Evolutionary conservation across 768 basidiomycete species (phyloP), one percentile per base, ranked within the genome.

Genomic region (Suillus variegatus): DNA sequence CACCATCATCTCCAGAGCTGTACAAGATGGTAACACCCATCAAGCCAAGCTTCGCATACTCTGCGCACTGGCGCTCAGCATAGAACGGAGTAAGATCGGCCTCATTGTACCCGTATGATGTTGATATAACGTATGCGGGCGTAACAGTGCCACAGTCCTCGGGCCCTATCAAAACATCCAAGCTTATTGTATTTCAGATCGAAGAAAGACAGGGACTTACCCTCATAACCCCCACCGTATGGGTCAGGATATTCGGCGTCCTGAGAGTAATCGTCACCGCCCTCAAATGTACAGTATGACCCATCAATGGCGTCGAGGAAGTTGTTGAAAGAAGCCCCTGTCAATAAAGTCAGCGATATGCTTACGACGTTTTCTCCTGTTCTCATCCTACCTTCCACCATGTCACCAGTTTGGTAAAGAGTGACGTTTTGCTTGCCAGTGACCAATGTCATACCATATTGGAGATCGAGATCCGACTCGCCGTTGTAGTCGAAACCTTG

Each of bases 381-480:
- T 60, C 3, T 43, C 40, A n/a, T 36, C 71, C 10, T 62, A 77
- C 82, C 81, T 72, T 80, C 76, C 1, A 75, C 71, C 41, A 81
- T 65, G 66, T 84, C 82, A 20, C 83, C 83, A 8, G 78, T 80
- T 62, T 84, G 83, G 57, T 82, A 77, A 36, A 84, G 72, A 2
- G 79, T 81, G 7, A 84, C 79, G 6, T 70, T 67, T 66, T 82
- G 82, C 10, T 74, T 72, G 12, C 69, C 73, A 4, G 78, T 79
- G 16, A 81, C 79, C 40, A 88, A 77, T 8, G 77, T 73, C 85
- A 88, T 83, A 18, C 79, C 81, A 64, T 85, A 86, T 73, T 87
- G 74, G 10, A 88, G 77, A 73, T 88, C 87, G 20, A 88, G 79
- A 67, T 86, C 78, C 25, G 85, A 83, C 71, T 88, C 86, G 58